Base-by-base conservation (phyloP, 176 grass and related monocot species). In the Rhynchospora tenuis region DNA sequence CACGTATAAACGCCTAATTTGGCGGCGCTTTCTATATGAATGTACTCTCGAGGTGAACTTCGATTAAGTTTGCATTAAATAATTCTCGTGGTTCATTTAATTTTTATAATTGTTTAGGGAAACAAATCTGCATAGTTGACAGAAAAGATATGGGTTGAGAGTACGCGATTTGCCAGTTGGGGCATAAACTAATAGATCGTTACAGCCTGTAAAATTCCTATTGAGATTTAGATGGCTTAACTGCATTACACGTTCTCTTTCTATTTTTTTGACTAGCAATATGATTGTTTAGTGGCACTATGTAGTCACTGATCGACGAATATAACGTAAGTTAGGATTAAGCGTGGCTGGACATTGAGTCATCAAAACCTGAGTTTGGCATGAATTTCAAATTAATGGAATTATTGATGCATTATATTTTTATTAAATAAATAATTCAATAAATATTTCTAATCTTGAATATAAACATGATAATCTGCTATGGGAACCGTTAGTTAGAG, bases 111-210 rank as follows among this genome's bases (percentile, higher is more conserved):
- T 54, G 23, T 51, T 75, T 75, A 75, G 23, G 15, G 45, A 54
- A 75, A 26, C 23, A 47, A 75, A 75, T 75, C 72, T 75, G 20
- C 72, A 75, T 54, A 75, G 72, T 75, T 75, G 72, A 75, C 47
- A 54, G 47, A 5, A 75, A 46, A 75, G 72, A 75, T 52, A 54
- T 54, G 23, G 47, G 47, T 75, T 75, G 72, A 75, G 5, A 45
- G 10, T 75, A 75, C 47, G 47, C 48, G 72, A 54, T 75, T 52
- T 54, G 45, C 5, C 26, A 75, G 12, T 75, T 54, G 59, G 7
- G 20, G 7, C 22, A 22, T 24, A 3, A 75, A 75, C 13, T 73
- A 73, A 73, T 75, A 75, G 46, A 75, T 75, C 72, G 48, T 52
- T 54, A 74, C 47, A 54, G 72, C 47, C 72, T 75, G 72, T 75